These are phyloP conservation scores for Backusella westeae DNA, from an alignment of 192 early-diverging fungal species.

Conservation along the genomic window DNA sequence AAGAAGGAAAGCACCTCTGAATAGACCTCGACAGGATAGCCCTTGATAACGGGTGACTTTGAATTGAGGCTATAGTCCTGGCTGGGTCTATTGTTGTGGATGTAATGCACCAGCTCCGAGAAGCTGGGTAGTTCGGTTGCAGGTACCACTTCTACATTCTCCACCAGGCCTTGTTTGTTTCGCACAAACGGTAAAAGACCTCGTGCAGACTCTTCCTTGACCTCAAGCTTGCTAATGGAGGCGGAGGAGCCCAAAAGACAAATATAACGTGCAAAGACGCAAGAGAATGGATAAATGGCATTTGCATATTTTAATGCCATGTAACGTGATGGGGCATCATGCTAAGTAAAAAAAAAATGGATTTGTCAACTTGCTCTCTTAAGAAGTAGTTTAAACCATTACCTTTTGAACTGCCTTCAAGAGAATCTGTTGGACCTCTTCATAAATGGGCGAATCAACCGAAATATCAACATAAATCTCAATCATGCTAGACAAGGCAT, in stretches of 20 bases:
- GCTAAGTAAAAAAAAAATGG: slow-evolving; percentile 2
- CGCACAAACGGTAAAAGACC: slow-evolving; percentile 40
- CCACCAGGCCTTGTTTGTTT: background rate
- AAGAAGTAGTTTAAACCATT: too few species aligned
- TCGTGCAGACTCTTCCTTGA: slow-evolving; percentile 52
- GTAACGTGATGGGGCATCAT: slow-evolving; percentile 51
- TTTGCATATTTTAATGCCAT: slow-evolving; percentile 65
- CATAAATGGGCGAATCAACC: slow-evolving; percentile 6
- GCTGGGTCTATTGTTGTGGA: slow-evolving; percentile 21
- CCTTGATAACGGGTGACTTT: slow-evolving; percentile 32
- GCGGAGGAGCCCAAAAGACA: slow-evolving; percentile 54
- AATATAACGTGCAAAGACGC: slow-evolving; percentile 56
- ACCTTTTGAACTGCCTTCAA: slow-evolving; percentile 50
- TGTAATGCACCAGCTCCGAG: slow-evolving; percentile 28
- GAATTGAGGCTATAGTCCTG: slow-evolving; percentile 30
- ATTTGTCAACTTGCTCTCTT: too few species aligned
- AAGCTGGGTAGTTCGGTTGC: slow-evolving; percentile 29
- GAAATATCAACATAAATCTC: slow-evolving; percentile 47
- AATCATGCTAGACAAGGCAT: slow-evolving; percentile 75
- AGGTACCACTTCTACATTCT: slow-evolving; percentile 15
- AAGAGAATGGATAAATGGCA: slow-evolving; percentile 55
- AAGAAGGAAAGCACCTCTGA: slow-evolving; percentile 61
- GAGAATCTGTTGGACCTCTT: slow-evolving; percentile 48
- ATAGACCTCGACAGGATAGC: slow-evolving; percentile 63
- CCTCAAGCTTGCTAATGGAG: slow-evolving; percentile 48